Evolutionary conservation across 768 basidiomycete species (phyloP), one percentile per base, ranked within the genome.

Genomic region (Boletus subcaerulescens): DNA sequence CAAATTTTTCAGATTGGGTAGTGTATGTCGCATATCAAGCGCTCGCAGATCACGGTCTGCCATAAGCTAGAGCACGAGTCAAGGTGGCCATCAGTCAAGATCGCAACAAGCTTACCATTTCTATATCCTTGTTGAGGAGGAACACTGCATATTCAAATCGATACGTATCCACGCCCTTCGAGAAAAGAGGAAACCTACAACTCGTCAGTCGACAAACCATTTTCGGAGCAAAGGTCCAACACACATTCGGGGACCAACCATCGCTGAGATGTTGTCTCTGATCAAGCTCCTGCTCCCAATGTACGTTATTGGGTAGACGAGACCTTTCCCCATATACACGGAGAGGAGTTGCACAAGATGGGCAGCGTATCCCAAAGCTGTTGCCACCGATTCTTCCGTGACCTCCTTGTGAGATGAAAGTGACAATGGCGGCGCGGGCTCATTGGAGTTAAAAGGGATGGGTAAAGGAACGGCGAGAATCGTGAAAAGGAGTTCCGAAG

Each of bases 81-180:
- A 62, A 58, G 44, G 15, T 29, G 22, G n/a, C 14, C 42, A 10
- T 20, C n/a, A 45, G 7, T 18, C 42, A 12, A 5, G 5, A 47
- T 38, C 31, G 26, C 38, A 50, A 35, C 18, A 46, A 38, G 7
- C 63, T 45, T 60, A 95, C 94, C 82, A 94, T 78, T 74, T 99
- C 96, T 60, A 99, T 94, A 71, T 99, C 80, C 72, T 98, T 99
- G 76, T 99, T 99, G 32, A 98, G 77, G 40, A 99, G 73, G 71
- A 94, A 98, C 5, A 98, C 96, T 4, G 87, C 97, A 74, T 98
- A 99, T 71, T 98, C 96, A 65, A 96, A 99, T 24, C 97, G 81
- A 73, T 98, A 98, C 41, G 88, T 89, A 68, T 98, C 97, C 54
- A 98, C 95, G 5, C 95, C 94, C 73, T 84, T 91, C 1, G 91